Conservation (phyloP, 2,329 filamentous ascomycete genomes). For the Ramularia collo-cygni region DNA sequence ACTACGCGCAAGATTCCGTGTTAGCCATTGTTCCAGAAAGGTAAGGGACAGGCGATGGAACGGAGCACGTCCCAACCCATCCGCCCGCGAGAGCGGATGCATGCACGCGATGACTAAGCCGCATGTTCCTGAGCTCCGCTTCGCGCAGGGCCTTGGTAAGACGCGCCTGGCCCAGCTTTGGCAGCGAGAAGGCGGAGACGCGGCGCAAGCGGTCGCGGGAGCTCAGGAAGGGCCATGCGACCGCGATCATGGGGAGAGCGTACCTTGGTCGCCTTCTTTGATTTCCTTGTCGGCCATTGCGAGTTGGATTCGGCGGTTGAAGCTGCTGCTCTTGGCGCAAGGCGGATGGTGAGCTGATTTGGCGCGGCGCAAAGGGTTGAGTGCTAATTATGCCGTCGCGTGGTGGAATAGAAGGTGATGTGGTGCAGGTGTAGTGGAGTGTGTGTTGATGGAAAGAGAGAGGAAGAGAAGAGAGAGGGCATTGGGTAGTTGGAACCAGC, state of each 20-base stretch:
- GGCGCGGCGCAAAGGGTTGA: conserved; percentile 8
- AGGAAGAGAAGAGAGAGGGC: conserved; percentile 3
- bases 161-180: conserved; percentile 12
- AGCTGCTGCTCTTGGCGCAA: conserved; percentile 17
- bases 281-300: conserved; percentile 42
- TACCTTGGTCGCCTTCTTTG: conserved; percentile 40
- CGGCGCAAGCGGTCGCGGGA: conserved; percentile 10
- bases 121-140: conserved; percentile 2
- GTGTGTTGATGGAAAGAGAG: not conserved
- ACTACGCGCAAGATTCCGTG: conserved; percentile 38
- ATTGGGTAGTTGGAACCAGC: too few species aligned
- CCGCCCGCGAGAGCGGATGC: too few species aligned
- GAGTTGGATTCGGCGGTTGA: conserved; percentile 5
- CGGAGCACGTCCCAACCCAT: too few species aligned
- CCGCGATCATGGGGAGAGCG: conserved; percentile 10
- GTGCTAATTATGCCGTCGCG: conserved; percentile 17
- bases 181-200: conserved; percentile 3
- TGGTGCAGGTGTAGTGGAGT: conserved; percentile 1
- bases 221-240: conserved; percentile 14
- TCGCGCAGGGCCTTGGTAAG: conserved; percentile 8
- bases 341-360: conserved; percentile 7
- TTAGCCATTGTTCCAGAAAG: conserved; percentile 7
- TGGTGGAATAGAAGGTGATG: conserved; percentile 9
- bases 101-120: conserved; percentile 24
- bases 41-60: not conserved